Conservation (phyloP, 345 rosid genomes). For the Garcia nutans region DNA sequence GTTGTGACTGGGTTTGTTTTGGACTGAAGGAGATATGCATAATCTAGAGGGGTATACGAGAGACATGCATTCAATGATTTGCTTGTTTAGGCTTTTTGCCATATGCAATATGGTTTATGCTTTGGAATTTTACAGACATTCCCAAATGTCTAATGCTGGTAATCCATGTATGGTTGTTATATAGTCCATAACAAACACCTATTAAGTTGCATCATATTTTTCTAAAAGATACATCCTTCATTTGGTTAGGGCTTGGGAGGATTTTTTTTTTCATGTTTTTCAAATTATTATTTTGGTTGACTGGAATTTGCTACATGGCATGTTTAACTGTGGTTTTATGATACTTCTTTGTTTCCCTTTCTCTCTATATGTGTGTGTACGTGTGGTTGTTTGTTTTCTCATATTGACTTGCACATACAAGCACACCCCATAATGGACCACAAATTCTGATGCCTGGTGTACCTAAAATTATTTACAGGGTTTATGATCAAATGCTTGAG, state of each 20-base stretch:
- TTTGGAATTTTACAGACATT: neutral
- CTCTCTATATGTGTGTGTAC: neutral
- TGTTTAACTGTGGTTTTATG: neutral
- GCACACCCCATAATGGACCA: neutral
- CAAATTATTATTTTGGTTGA: neutral
- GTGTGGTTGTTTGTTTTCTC: too few species aligned
- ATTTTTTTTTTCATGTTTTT: neutral
- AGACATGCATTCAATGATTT: neutral
- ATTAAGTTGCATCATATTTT: neutral
- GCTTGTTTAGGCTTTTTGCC: neutral
- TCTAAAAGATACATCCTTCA: too few species aligned
- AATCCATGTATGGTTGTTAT: neutral
- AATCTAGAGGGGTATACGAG: neutral
- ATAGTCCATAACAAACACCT: neutral
- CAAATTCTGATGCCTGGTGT: neutral
- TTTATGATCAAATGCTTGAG: conserved; percentile 98
- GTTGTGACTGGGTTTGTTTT: neutral
- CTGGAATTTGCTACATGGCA: conserved; percentile 2
- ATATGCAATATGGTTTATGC: neutral
- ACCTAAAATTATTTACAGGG: conserved; percentile 51
- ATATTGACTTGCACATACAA: neutral
- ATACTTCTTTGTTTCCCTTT: neutral
- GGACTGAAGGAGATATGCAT: neutral
- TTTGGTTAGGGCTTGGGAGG: neutral
- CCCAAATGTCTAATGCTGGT: too few species aligned